Evolutionary conservation across 768 basidiomycete genomes (phyloP).

Genomic region (Agaricus sinodeliciosus): DNA sequence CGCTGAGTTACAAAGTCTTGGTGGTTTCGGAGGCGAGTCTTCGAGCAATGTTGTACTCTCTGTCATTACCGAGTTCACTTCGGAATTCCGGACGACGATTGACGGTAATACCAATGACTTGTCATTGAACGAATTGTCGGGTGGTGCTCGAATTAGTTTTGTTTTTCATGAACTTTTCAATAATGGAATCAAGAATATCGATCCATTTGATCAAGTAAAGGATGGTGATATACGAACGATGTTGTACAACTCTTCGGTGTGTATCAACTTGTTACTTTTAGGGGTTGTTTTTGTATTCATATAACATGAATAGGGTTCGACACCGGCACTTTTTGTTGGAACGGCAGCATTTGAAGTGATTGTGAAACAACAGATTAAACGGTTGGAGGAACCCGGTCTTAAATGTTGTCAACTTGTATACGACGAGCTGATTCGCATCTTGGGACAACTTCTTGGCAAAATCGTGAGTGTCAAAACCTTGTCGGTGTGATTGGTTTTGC

Average conservation of each 20-base stretch:
- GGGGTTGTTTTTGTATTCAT: background rate
- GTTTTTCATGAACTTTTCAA: slow-evolving; percentile 99
- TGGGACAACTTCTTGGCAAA: slow-evolving; percentile 85
- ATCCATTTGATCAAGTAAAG: slow-evolving; percentile 98
- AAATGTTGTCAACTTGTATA: slow-evolving; percentile 96
- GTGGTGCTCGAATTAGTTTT: slow-evolving; percentile 97
- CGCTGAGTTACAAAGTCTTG: slow-evolving; percentile 75
- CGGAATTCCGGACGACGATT: slow-evolving; percentile 93
- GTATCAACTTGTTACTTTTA: slow-evolving; percentile 21
- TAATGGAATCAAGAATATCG: slow-evolving; percentile 91
- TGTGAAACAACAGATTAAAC: slow-evolving; percentile 97
- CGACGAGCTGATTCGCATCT: slow-evolving; percentile 94
- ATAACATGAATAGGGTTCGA: slow-evolving; percentile 65
- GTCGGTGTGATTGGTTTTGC: background rate
- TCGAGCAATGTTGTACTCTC: slow-evolving; percentile 89
- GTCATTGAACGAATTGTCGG: slow-evolving; percentile 92
- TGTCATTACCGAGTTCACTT: slow-evolving; percentile 98
- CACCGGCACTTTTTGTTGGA: slow-evolving; percentile 93
- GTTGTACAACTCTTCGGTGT: slow-evolving; percentile 93
- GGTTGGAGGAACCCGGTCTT: slow-evolving; percentile 87
- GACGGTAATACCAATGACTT: slow-evolving; percentile 97
- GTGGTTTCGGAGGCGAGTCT: slow-evolving; percentile 84
- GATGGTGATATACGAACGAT: slow-evolving; percentile 96
- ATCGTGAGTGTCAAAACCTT: slow-evolving; percentile 49
- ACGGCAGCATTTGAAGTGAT: slow-evolving; percentile 98